phyloP scores from a whole-genome alignment of 192 early-diverging fungal genomes.

The Dissophora globulifera region DNA sequence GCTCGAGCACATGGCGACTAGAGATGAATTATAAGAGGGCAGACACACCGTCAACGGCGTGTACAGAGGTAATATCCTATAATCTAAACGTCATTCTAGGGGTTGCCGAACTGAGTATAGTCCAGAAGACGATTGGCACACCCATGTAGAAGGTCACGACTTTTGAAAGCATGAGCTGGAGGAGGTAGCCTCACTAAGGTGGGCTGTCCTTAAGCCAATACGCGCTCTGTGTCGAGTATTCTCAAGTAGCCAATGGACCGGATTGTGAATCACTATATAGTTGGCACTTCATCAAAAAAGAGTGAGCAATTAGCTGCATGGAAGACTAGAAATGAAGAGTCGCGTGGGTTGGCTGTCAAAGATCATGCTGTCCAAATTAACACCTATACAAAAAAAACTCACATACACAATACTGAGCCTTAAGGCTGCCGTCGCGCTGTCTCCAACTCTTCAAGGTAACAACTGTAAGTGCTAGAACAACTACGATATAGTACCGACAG shows the following conservation, averaged over 20 bases:
- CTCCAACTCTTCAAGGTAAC: no score
- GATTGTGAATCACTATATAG: slow-evolving; percentile 21
- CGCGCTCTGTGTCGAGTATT: background rate
- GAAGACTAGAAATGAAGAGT: no score
- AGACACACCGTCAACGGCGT: slow-evolving; percentile 41
- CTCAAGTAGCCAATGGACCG: slow-evolving; percentile 41
- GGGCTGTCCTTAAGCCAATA: slow-evolving; percentile 23
- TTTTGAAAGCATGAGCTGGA: slow-evolving; percentile 48
- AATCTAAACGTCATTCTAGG: background rate
- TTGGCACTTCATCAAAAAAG: no score
- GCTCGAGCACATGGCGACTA: slow-evolving; percentile 44
- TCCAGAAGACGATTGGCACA: slow-evolving; percentile 55
- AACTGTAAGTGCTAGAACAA: no score
- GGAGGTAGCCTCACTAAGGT: slow-evolving; percentile 32
- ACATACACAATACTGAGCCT: no score
- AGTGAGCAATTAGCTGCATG: no score
- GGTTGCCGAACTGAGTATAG: slow-evolving; percentile 14
- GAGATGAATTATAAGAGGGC: slow-evolving; percentile 41
- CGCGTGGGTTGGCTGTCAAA: no score
- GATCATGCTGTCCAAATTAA: no score
- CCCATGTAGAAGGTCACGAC: slow-evolving; percentile 39
- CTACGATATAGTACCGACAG: no score
- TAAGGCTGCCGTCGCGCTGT: no score
- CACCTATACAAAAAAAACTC: no score
- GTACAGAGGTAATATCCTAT: slow-evolving; percentile 32